Base-by-base conservation (phyloP, 371 early-diverging fungal species). In the Mortierella sp. region DNA sequence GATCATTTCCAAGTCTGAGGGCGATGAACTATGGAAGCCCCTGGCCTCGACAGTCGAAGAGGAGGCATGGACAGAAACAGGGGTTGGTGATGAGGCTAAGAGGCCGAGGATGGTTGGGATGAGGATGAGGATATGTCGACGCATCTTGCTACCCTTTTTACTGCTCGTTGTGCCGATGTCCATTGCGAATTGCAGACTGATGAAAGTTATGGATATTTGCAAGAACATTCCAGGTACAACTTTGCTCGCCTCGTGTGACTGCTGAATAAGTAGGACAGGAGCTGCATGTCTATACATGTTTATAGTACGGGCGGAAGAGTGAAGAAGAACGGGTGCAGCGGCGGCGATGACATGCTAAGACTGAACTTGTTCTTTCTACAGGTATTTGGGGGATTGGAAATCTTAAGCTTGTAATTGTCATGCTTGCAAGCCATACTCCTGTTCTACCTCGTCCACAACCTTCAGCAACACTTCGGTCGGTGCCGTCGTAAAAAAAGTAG, bases 401-500 rank as follows among this genome's bases (percentile, higher is more conserved):
- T n/a, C n/a, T n/a, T n/a, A n/a, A n/a, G n/a, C n/a, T n/a, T n/a
- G n/a, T n/a, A n/a, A n/a, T n/a, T n/a, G 48, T n/a, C 32, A 34
- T 26, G 26, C 24, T 24, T 41, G 28, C 43, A 17, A 17, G 21
- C 32, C 26, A 21, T 61, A 30, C 15, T 57, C 62, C 7, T 37
- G 50, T 41, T 72, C 67, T 6, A 72, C 66, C 34, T 54, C 56
- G 19, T 55, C 55, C 23, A 86, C 31, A 12, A 60, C 79, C 24
- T 60, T 39, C 14, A 30, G 24, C 1, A 94, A 70, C 3, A 87
- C 80, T 23, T 88, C 86, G n/a, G 71, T 37, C 2, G 95, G 94
- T 6, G 96, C 95, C 11, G 87, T 87, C 4, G 94, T 88, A 61
- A 97, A 96, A 31, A 94, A 79, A 0, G 95, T 94, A 1, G 92